These are phyloP conservation scores for Paecilomyces variotii DNA, from an alignment of 2,329 filamentous ascomycete species.

Conservation along the genomic window DNA sequence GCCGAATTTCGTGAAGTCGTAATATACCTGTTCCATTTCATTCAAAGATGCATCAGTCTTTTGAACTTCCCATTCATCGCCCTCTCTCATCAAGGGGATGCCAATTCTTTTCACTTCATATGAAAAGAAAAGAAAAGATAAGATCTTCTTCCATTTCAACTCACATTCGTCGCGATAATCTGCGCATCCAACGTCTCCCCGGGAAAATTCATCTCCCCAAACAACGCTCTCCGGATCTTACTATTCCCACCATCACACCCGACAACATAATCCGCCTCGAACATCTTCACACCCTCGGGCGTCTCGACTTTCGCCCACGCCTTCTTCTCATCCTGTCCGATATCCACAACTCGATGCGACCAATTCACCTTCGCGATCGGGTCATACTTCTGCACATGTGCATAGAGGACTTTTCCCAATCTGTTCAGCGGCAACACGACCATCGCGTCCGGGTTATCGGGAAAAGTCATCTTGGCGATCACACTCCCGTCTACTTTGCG, in stretches of 20 bases:
- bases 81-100: neutral
- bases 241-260: conserved; percentile 46
- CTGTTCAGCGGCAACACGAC: conserved; percentile 38
- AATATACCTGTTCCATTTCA: conserved; percentile 44
- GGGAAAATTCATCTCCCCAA: conserved; percentile 45
- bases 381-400: conserved; percentile 25
- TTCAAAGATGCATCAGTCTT: neutral
- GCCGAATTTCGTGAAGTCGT: conserved; percentile 45
- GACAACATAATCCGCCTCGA: conserved; percentile 45
- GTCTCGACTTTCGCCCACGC: conserved; percentile 35
- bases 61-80: neutral
- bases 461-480: conserved; percentile 23
- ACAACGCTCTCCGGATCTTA: conserved; percentile 41
- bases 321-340: conserved; percentile 40
- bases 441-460: conserved; percentile 29
- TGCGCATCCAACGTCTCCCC: conserved; percentile 54
- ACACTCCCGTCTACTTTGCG: conserved; percentile 30
- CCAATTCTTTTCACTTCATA: too few relatives aligned
- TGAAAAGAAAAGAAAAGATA: too few relatives aligned
- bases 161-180: conserved; percentile 56
- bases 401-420: conserved; percentile 35
- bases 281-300: conserved; percentile 2
- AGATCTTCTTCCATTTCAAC: conserved; percentile 7
- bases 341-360: conserved; percentile 39
- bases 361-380: conserved; percentile 33